These are phyloP conservation scores for Colletotrichum brevisporum DNA, from an alignment of 2,329 filamentous ascomycete species.

Conservation along the genomic window DNA sequence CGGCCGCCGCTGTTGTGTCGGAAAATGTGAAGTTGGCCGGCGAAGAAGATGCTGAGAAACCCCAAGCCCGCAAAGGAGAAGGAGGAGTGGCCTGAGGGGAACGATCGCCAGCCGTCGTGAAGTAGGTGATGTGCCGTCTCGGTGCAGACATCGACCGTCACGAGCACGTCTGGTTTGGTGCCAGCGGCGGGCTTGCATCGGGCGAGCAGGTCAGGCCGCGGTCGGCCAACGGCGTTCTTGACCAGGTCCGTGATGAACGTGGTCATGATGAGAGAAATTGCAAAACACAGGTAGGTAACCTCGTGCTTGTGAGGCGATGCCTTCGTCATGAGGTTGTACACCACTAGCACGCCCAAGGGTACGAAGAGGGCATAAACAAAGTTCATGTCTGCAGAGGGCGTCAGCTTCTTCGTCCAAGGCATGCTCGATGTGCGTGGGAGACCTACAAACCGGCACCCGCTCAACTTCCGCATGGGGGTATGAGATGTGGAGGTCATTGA, in stretches of 20 bases:
- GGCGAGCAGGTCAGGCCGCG: slow-evolving; percentile 74
- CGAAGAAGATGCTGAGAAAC: slow-evolving; percentile 79
- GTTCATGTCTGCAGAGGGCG: slow-evolving; percentile 69
- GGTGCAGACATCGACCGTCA: slow-evolving; percentile 80
- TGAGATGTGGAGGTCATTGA: slow-evolving; percentile 86
- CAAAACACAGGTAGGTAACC: slow-evolving; percentile 85
- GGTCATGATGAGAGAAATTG: slow-evolving; percentile 82
- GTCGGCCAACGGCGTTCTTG: slow-evolving; percentile 89
- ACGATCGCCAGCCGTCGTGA: slow-evolving; percentile 88
- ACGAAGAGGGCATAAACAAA: slow-evolving; percentile 83
- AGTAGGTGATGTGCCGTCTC: slow-evolving; percentile 77
- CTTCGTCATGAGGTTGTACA: slow-evolving; percentile 74
- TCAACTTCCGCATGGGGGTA: slow-evolving; percentile 90
- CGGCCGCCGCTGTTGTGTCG: slow-evolving; percentile 58
- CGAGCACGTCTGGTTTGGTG: slow-evolving; percentile 66
- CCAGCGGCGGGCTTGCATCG: slow-evolving; percentile 79
- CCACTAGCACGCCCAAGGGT: slow-evolving; percentile 76
- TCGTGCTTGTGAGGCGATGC: slow-evolving; percentile 85
- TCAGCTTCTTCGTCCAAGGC: neutral
- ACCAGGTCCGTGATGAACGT: slow-evolving; percentile 89
- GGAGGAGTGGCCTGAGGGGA: slow-evolving; percentile 84
- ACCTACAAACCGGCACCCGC: slow-evolving; percentile 82
- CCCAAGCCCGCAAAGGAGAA: slow-evolving; percentile 86
- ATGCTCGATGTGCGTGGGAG: neutral
- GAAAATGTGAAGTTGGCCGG: slow-evolving; percentile 75